Percentiles rank a stretch among this genome's conserved stretches.
Evolutionary conservation across 768 basidiomycete species (phyloP).

Genomic region (Infundibulicybe gibba): DNA sequence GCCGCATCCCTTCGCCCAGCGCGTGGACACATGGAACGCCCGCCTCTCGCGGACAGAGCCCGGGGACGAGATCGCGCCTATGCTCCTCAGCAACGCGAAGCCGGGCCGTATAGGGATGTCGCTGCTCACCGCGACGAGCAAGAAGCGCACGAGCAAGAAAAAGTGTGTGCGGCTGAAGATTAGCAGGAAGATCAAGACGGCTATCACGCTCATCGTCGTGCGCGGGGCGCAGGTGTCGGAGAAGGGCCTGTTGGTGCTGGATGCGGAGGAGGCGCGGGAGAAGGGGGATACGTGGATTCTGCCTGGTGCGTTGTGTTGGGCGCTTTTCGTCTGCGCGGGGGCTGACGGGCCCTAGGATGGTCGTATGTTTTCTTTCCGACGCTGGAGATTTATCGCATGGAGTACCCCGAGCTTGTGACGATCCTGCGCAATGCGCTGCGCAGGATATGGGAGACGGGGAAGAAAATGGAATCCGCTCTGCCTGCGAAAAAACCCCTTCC

Average conservation of each 20-base stretch:
- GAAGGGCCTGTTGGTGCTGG: conserved; percentile 11
- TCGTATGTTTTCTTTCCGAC: conserved; percentile 39
- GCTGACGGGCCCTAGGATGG: conserved; percentile 38
- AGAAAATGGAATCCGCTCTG: conserved; percentile 10
- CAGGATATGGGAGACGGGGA: conserved; percentile 14
- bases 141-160: conserved; percentile 27
- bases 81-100: conserved; percentile 13
- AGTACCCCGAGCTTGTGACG: conserved; percentile 36
- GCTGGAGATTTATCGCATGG: conserved; percentile 38
- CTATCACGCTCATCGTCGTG: conserved; percentile 33
- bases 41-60: conserved; percentile 8
- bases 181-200: conserved; percentile 30
- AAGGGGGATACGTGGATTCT: conserved; percentile 24
- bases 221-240: conserved; percentile 31
- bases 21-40: conserved; percentile 14
- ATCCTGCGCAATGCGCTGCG: conserved; percentile 25
- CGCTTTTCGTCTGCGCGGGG: background rate
- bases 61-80: conserved; percentile 6
- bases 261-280: conserved; percentile 15
- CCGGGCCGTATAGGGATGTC: conserved; percentile 32
- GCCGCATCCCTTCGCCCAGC: conserved; percentile 14
- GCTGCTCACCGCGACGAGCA: conserved; percentile 27
- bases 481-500: too few relatives aligned
- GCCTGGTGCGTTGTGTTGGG: conserved; percentile 21
- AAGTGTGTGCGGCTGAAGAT: conserved; percentile 28